phyloP scores from a whole-genome alignment of 2,329 filamentous ascomycete species.

The Epichloe gansuensis region DNA sequence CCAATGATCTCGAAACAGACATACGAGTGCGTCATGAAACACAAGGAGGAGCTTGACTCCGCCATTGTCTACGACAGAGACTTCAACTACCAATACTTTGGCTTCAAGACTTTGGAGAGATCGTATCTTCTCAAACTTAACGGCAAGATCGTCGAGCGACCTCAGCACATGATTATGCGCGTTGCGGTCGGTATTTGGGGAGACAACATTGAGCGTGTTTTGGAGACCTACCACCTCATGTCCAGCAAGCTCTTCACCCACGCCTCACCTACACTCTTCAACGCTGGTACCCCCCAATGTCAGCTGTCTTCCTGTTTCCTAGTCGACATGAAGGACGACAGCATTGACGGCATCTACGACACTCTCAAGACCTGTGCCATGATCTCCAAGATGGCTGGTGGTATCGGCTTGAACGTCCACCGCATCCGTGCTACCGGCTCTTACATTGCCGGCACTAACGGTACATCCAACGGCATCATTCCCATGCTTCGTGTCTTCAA shows the following conservation, averaged over 20 bases:
- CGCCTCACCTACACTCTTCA: slow-evolving; percentile 95
- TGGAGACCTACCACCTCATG: slow-evolving; percentile 99
- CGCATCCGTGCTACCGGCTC: slow-evolving; percentile 94
- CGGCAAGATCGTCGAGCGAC: slow-evolving; percentile 91
- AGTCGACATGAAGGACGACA: slow-evolving; percentile 98
- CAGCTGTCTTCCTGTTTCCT: slow-evolving; percentile 98
- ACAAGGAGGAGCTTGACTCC: slow-evolving; percentile 94
- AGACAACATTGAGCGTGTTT: slow-evolving; percentile 82
- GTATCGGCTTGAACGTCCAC: slow-evolving; percentile 93
- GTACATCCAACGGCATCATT: slow-evolving; percentile 91
- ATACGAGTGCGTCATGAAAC: slow-evolving; percentile 87
- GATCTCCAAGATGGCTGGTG: slow-evolving; percentile 99
- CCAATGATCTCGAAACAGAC: slow-evolving; percentile 92
- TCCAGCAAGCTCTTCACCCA: slow-evolving; percentile 98
- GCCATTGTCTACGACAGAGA: slow-evolving; percentile 98
- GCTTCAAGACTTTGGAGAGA: slow-evolving; percentile 97
- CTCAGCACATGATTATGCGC: slow-evolving; percentile 99
- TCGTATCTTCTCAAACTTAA: slow-evolving; percentile 94
- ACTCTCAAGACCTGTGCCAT: slow-evolving; percentile 98
- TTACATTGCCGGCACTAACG: slow-evolving; percentile 96
- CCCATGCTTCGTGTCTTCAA: slow-evolving; percentile 99
- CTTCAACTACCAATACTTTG: slow-evolving; percentile 99
- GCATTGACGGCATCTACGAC: slow-evolving; percentile 98
- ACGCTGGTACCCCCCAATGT: slow-evolving; percentile 85
- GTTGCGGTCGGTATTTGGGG: slow-evolving; percentile 95